Evolutionary conservation across 345 rosid genomes (phyloP), one percentile per base, ranked within the genome.

Genomic region (Pistacia integerrima): DNA sequence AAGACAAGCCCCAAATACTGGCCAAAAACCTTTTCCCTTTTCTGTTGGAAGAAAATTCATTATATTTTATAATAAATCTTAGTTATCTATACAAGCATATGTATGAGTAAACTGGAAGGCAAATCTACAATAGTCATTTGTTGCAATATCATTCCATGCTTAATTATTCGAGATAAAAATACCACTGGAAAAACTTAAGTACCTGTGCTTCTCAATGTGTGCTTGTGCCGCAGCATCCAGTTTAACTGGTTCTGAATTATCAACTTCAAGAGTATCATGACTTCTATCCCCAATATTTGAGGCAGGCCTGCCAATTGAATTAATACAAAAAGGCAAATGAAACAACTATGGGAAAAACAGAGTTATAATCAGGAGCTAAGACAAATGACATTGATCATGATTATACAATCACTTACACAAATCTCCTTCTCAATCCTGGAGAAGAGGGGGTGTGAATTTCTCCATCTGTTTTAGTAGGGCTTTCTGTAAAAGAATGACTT

Each of bases 191-290:
- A 71, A 41, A 41, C 9, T 28, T 36, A 70, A 67, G 12, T 64
- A 96, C 98, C 91, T 88, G 83, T 93, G 94, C 81, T 92, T 95
- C 49, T 95, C 92, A 81, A 95, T 88, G 84, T 86, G 91, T 1
- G 80, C 87, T 60, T 87, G 88, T 7, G 92, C 88, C 63, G 88
- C 85, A 51, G 85, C 78, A 86, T 93, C 99, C 56, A 96, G 87
- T 84, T 88, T 91, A 67, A 89, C 64, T 70, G 91, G 82, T 49
- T 83, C 85, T 30, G 94, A 89, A 46, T 82, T 12, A 81, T 84
- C 87, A 46, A 69, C 83, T 67, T 82, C 87, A 25, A 25, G 25
- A 58, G 41, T 64, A 65, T 82, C 91, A 11, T 16, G 82, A 73
- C 58, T 82, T 86, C 81, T 80, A 70, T 86, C 92, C 75, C 81